Evolutionary conservation across 2,329 filamentous ascomycete species (phyloP).

Genomic region (Aphanoascus verrucosus): DNA sequence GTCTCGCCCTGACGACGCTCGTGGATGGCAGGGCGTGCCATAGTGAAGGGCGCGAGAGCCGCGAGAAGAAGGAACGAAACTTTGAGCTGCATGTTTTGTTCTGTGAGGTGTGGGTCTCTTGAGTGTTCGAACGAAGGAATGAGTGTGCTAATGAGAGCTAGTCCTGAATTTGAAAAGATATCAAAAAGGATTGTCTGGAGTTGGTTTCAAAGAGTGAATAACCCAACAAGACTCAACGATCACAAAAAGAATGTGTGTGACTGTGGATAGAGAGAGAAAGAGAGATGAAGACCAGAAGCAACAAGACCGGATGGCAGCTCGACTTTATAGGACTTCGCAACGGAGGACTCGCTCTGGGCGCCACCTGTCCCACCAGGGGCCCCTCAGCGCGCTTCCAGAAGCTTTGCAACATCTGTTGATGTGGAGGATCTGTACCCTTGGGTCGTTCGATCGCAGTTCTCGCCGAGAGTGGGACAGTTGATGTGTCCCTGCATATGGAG

Average conservation of each 20-base stretch:
- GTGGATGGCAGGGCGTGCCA: conserved; percentile 27
- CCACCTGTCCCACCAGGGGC: not conserved
- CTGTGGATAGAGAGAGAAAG: not conserved
- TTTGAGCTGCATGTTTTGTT: conserved; percentile 30
- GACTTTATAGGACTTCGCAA: not conserved
- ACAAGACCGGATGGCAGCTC: not conserved
- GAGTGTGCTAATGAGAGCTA: not conserved
- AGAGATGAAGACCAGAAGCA: not conserved
- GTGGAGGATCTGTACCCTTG: not conserved
- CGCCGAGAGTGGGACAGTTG: not conserved
- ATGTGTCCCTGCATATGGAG: not conserved
- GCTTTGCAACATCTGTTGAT: not conserved
- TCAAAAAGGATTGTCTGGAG: too few relatives aligned
- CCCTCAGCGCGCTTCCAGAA: not conserved
- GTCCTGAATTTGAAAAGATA: not conserved
- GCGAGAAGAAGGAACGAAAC: conserved; percentile 29
- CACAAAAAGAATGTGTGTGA: not conserved
- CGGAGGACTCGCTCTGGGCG: not conserved
- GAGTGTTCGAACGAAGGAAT: not conserved
- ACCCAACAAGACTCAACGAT: not conserved
- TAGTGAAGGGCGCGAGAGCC: conserved; percentile 28
- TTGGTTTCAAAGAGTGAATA: not conserved
- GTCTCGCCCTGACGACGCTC: not conserved
- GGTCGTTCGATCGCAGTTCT: not conserved
- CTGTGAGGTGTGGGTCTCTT: not conserved